Conservation (phyloP, 441 rosid species). For the Geranium incanum region DNA sequence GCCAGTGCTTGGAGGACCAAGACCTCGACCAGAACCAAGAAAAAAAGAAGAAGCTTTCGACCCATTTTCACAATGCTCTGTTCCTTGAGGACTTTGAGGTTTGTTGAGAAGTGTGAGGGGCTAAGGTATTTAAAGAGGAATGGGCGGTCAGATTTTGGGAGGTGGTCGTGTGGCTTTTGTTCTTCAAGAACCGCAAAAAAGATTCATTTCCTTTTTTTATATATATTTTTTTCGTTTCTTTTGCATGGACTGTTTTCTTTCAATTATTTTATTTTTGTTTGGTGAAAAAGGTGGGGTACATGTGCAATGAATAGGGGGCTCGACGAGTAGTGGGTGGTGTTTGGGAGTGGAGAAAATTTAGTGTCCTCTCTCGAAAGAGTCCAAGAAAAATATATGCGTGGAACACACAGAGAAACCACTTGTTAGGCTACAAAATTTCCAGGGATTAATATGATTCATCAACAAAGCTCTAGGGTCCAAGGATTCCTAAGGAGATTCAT, state of each 20-base stretch:
- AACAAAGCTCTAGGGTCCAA: not conserved
- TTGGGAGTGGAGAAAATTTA: not conserved
- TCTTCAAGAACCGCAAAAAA: not conserved
- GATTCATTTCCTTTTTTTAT: not conserved
- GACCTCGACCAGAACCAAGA: conserved; percentile 27
- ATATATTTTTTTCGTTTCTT: too few relatives aligned
- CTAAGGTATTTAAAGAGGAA: not conserved
- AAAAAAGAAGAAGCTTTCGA: conserved; percentile 19
- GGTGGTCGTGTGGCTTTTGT: not conserved
- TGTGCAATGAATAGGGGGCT: not conserved
- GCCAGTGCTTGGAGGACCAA: conserved; percentile 27
- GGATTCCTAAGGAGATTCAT: too few relatives aligned
- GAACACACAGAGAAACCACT: not conserved
- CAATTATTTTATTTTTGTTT: not conserved
- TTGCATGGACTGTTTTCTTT: not conserved
- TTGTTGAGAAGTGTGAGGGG: not conserved
- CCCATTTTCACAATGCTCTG: conserved; percentile 12
- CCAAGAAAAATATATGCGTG: not conserved
- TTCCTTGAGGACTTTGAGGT: not conserved
- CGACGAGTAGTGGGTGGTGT: not conserved
- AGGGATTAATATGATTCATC: not conserved
- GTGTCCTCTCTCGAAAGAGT: not conserved
- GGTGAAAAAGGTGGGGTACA: not conserved
- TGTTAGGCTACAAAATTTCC: not conserved
- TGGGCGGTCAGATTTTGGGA: not conserved